Base-by-base conservation (phyloP, 805 yeast genomes). In the Saturnispora kantuleensis region DNA sequence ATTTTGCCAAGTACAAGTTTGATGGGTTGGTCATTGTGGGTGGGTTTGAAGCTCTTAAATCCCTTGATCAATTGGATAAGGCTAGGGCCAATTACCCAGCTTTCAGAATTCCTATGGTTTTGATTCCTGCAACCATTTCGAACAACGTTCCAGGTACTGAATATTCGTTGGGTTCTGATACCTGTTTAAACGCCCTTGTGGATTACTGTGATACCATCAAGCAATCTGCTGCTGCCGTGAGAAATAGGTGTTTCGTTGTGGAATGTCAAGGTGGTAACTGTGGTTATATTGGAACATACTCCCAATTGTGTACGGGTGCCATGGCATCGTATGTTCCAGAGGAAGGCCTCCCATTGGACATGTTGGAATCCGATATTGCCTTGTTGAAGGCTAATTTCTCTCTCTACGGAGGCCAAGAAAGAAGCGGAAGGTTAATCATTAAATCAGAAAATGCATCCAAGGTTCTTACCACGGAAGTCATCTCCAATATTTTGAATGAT, bases 241-340 rank as follows among this genome's bases (percentile, higher is more conserved):
- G 90, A 70, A 76, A 83, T 56, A 71, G 93, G 62, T 83, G 80
- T 12, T 84, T 84, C 56, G 85, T 84, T 31, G 84, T 84, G 49
- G 94, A 84, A 57, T 83, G 80, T 29, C 94, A 84, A 67, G 94
- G 94, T 56, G 94, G 94, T 44, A 78, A 84, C 63, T 79, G 85
- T 21, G 94, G 94, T 41, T 84, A 73, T 59, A 75, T 84, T 53
- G 88, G 93, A 16, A 73, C 85, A 2, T 73, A 70, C 53, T 76
- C 81, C 11, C 82, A 81, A 30, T 64, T 84, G 48, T 77, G 81
- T 38, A 73, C 81, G 30, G 90, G 90, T 52, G 81, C 89, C 2
- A 74, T 76, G 47, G 84, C 82, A 4, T 75, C 85, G 0, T 84
- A 84, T 56, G 81, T 81, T 26, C 94, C 93, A 31, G 94, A 84